Base-by-base conservation (phyloP, 2,329 filamentous ascomycete species). In the Pestalotiopsis sp. region DNA sequence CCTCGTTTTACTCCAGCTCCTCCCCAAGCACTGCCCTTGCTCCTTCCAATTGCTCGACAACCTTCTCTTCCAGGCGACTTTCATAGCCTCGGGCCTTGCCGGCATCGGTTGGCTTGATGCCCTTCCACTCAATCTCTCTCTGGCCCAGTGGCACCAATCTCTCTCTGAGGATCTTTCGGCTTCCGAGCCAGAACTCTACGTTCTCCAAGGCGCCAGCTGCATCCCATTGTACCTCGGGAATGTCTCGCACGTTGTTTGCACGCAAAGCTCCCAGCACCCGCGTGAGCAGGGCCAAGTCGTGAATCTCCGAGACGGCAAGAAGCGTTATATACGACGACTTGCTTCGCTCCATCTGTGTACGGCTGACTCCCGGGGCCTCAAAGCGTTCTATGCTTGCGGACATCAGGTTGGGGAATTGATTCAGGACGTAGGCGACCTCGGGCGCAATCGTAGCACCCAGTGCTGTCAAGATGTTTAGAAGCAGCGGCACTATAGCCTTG, bases 351-450 rank as follows among this genome's bases (percentile, higher is more conserved):
- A 84, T 80, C 31, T 86, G 79, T 14, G 87, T 89, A 39, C 87
- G 84, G 72, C 84, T 87, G 5, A 85, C 83, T 0, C 86, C 80
- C 25, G 89, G 84, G 41, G 88, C 83, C 76, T 93, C 91, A 71
- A 98, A 90, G 1, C 92, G 88, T 65, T 90, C 88, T 7, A 92
- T 87, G 13, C 93, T 93, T 38, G 93, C 89, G 57, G 84, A 81
- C 11, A 99, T 86, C 69, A 98, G 90, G 61, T 90, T 87, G 12
- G 93, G 91, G 79, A 97, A 99, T 77, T 94, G 92, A 76, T 97
- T 97, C 36, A 99, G 86, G 77, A 98, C 97, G 69, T 91, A 91
- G 0, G 92, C 89, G 5, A 98, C 89, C 79, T 99, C 96, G 0
- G 91, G 89, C 0, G 94, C 95, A 61, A 97, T 90, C 1, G 93